These are phyloP conservation scores for Petunia axillaris DNA, from an alignment of 257 asterid genomes.

Conservation along the genomic window DNA sequence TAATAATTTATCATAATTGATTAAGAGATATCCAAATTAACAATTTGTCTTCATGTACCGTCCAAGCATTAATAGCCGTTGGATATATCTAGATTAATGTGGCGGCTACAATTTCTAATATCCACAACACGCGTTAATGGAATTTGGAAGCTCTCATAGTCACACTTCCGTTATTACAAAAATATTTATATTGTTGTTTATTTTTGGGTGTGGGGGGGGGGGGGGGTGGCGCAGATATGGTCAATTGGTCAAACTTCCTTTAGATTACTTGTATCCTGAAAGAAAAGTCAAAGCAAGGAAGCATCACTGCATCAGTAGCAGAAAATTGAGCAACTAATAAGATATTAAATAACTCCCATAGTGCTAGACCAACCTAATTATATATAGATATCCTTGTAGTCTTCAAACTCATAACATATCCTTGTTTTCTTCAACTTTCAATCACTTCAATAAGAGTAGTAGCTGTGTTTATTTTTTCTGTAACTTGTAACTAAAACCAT, in stretches of 20 bases:
- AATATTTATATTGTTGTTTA: too few relatives aligned
- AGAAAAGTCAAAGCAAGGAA: conserved; percentile 2
- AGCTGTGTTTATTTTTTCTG: not conserved
- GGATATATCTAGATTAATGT: not conserved
- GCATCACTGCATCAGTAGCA: too few relatives aligned
- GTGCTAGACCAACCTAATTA: not conserved
- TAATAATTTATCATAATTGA: not conserved
- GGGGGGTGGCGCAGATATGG: too few relatives aligned
- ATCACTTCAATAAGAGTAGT: not conserved
- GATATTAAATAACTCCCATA: not conserved
- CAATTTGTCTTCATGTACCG: too few relatives aligned
- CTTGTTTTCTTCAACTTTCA: not conserved
- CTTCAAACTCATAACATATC: too few relatives aligned
- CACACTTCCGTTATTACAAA: too few relatives aligned
- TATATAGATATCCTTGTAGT: not conserved
- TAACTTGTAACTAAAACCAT: conserved; percentile 29
- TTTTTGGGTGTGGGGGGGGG: too few relatives aligned
- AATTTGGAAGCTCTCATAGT: too few relatives aligned
- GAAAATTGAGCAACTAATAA: not conserved
- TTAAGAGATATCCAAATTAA: not conserved
- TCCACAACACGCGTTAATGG: not conserved
- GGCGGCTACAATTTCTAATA: not conserved
- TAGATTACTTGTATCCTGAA: not conserved
- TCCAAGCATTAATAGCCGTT: not conserved
- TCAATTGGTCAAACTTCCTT: too few relatives aligned